These are phyloP conservation scores for Cladosporium cucumerinum DNA, from an alignment of 2,329 filamentous ascomycete species.

Conservation along the genomic window DNA sequence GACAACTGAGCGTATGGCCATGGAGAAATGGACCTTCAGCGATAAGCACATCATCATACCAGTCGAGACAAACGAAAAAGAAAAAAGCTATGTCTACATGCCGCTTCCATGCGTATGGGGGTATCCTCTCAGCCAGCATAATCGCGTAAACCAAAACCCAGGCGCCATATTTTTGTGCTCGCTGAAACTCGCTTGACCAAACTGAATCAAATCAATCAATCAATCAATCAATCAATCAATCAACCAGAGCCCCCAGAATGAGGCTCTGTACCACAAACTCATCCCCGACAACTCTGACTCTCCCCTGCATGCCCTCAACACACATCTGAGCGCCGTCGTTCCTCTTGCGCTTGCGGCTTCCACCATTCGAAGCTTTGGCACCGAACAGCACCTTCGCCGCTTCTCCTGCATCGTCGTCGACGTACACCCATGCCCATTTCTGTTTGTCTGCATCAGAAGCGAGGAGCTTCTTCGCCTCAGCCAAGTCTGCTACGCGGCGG, in stretches of 20 bases:
- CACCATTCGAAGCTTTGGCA: constrained; percentile 19
- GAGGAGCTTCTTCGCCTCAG: constrained; percentile 62
- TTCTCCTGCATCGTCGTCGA: constrained; percentile 61
- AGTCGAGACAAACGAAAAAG: neutral
- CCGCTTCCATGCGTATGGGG: neutral
- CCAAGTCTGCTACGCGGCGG: constrained; percentile 61
- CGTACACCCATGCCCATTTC: constrained; percentile 74
- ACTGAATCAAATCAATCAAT: neutral
- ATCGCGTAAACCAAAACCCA: neutral
- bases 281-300: constrained; percentile 68
- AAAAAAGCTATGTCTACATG: constrained; percentile 6
- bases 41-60: neutral
- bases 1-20: neutral
- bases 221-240: constrained; percentile 32
- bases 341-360: constrained; percentile 39
- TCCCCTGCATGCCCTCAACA: constrained; percentile 37
- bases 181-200: neutral
- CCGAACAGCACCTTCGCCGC: constrained; percentile 52
- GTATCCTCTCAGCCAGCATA: neutral
- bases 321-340: constrained; percentile 16
- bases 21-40: neutral
- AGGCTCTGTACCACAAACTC: constrained; percentile 91
- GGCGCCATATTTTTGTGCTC: neutral
- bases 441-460: constrained; percentile 48
- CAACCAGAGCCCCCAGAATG: constrained; percentile 76